phyloP scores from a whole-genome alignment of 129 eudicot species.

The Arctium lappa region DNA sequence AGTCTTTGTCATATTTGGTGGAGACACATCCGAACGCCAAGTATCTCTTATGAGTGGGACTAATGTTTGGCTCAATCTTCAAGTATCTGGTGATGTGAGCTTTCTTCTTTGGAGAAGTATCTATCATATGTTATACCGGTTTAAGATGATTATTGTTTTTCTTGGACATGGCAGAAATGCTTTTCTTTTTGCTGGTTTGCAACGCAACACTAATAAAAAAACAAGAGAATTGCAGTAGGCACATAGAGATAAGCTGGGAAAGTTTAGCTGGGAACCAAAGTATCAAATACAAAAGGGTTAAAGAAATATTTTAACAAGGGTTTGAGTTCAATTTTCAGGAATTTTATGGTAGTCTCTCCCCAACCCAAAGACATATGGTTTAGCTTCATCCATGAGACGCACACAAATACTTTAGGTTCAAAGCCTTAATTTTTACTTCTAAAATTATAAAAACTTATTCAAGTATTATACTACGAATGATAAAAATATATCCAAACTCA shows the following conservation, averaged over 20 bases:
- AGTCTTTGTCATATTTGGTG: slow-evolving; percentile 85
- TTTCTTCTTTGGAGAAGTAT: slow-evolving; percentile 1
- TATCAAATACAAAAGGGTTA: too few species aligned
- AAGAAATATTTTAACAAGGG: too few species aligned
- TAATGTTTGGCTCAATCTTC: slow-evolving; percentile 90
- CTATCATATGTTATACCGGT: not conserved
- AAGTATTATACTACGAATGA: not conserved
- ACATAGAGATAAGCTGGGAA: too few species aligned
- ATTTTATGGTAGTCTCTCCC: too few species aligned
- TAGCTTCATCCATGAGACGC: too few species aligned
- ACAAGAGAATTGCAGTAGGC: not conserved
- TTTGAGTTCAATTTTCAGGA: too few species aligned
- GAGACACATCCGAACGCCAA: slow-evolving; percentile 92
- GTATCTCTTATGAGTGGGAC: slow-evolving; percentile 99
- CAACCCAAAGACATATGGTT: too few species aligned
- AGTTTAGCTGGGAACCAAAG: too few species aligned
- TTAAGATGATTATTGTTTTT: not conserved
- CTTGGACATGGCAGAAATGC: not conserved
- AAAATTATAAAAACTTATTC: not conserved
- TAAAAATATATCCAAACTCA: not conserved
- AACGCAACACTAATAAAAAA: not conserved
- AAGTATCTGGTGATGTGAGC: slow-evolving; percentile 76
- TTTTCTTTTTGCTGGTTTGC: not conserved
- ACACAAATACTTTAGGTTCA: too few species aligned
- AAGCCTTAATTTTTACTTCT: not conserved